phyloP scores from a whole-genome alignment of 768 basidiomycete genomes.

The Suillus tomentosus region DNA sequence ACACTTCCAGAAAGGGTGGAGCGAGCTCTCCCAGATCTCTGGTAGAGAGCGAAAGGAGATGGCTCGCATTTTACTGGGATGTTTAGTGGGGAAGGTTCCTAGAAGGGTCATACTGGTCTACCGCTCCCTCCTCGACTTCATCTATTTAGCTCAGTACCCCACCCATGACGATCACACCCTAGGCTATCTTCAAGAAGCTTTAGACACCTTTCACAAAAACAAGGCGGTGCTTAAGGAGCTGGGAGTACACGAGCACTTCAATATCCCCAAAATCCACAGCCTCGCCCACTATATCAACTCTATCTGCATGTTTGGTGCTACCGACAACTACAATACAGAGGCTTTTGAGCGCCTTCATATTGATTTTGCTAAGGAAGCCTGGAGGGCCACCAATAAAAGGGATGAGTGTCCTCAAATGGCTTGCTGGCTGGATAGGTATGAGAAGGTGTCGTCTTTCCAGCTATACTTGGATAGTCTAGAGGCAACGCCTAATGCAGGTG shows the following conservation, averaged over 20 bases:
- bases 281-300: slow-evolving; percentile 12
- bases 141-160: slow-evolving; percentile 39
- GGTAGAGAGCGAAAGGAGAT: neutral
- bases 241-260: slow-evolving; percentile 10
- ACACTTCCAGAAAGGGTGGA: neutral
- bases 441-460: neutral
- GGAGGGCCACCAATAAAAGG: slow-evolving; percentile 34
- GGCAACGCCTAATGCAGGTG: no score
- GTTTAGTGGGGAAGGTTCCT: no score
- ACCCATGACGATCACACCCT: slow-evolving; percentile 35
- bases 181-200: slow-evolving; percentile 12
- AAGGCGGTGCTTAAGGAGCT: neutral
- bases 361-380: slow-evolving; percentile 41
- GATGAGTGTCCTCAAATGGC: slow-evolving; percentile 41
- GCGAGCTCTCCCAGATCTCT: neutral
- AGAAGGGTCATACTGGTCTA: slow-evolving; percentile 13
- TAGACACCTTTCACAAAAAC: slow-evolving; percentile 10
- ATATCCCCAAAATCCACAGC: slow-evolving; percentile 18
- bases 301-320: slow-evolving; percentile 32
- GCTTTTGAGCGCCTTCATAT: slow-evolving; percentile 27
- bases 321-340: slow-evolving; percentile 42
- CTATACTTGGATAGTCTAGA: neutral
- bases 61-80: slow-evolving; percentile 21
- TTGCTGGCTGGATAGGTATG: neutral
- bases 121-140: slow-evolving; percentile 35